Evolutionary conservation across 192 early-diverging fungal species (phyloP), one percentile per base, ranked within the genome.

Genomic region (Coemansia sp.): DNA sequence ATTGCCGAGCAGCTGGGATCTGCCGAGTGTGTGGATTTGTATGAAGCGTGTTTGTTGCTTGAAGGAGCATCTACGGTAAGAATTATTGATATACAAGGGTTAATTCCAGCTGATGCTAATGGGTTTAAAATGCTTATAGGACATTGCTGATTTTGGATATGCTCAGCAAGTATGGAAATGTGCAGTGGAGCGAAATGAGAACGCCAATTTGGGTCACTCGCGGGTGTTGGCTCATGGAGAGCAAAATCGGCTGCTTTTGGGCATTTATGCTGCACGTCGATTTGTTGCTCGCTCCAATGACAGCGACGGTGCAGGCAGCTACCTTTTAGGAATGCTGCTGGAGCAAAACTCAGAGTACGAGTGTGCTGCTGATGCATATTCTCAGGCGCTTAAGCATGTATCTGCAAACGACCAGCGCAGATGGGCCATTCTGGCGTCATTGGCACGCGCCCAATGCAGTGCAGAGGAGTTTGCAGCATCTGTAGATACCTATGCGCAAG

Each of bases 11-110:
- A 71, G 1, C 21, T 81, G 63, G 68, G 82, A 64, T 53, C 86
- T 51, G 11, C 59, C 19, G 54, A 86, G 42, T 71, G 82, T 6
- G 76, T 81, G 18, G 86, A 82, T 4, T 65, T 89, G 20, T 91
- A 88, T 59, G 89, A 92, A 47, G 90, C 94, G 50, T 87, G 89
- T 23, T 82, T 88, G 73, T 80, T 85, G 31, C 77, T 87, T 12
- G 85, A 84, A 16, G 82, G 81, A 14, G 82, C 76, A 20, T 74
- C 60, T 33, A 68, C 39, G 16, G 51, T 48, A 65, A 47, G 31
- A n/a, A 46, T 45, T 20, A 4, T 26, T 26, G 23, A 26, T 26
- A 26, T 26, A 26, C 23, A 26, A 26, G 23, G 41, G 6, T 2
- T 3, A 14, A n/a, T 43, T 7, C 3, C 14, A 13, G 41, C n/a